phyloP scores from a whole-genome alignment of 139 green algal genomes.

The Trebouxia sp. region DNA sequence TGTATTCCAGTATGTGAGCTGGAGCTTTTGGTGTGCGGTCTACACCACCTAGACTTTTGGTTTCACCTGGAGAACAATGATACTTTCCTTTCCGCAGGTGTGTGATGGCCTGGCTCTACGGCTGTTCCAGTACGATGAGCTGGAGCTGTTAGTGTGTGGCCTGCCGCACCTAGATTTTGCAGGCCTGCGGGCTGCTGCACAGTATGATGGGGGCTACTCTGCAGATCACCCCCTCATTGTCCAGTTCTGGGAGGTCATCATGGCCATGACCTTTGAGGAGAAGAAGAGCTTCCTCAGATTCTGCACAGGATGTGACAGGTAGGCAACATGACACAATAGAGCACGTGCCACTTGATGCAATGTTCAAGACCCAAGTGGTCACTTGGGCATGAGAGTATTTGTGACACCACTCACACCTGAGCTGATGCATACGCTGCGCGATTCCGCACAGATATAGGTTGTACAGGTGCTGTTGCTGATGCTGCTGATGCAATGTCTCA shows the following conservation, averaged over 20 bases:
- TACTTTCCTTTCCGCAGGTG: constrained; percentile 38
- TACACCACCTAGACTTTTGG: constrained; percentile 77
- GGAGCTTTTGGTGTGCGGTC: constrained; percentile 79
- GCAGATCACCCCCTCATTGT: constrained; percentile 40
- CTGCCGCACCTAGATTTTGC: constrained; percentile 80
- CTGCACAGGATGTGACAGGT: constrained; percentile 52
- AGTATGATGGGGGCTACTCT: constrained; percentile 70
- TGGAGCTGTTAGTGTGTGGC: constrained; percentile 84
- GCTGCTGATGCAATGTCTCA: no score
- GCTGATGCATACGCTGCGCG: no score
- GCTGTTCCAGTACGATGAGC: constrained; percentile 72
- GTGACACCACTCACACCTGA: no score
- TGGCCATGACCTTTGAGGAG: constrained; percentile 43
- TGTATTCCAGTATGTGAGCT: constrained; percentile 74
- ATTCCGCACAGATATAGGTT: no score
- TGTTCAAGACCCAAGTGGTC: no score
- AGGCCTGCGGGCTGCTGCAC: constrained; percentile 54
- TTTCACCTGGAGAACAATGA: constrained; percentile 16
- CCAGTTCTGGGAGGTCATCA: constrained; percentile 63
- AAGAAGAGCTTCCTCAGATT: constrained; percentile 53
- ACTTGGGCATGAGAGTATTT: no score
- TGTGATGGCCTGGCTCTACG: constrained; percentile 57
- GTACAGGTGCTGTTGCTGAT: no score
- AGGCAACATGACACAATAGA: no score
- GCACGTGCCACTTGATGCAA: not conserved